Evolutionary conservation across 164 flowering plant species (phyloP).

Genomic region (Nymphaea colorata): DNA sequence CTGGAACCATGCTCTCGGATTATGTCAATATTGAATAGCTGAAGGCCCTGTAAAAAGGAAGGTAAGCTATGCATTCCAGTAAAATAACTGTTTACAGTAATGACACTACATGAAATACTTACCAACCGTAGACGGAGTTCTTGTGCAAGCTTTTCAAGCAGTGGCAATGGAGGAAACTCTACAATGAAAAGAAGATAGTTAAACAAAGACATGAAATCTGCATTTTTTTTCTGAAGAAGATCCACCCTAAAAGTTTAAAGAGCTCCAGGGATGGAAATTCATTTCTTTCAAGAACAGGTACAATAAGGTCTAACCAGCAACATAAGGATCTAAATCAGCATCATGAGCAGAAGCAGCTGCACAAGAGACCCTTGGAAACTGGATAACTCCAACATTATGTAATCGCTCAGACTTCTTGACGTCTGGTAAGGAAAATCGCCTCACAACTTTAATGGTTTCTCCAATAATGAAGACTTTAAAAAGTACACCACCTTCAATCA

Average conservation of each 20-base stretch:
- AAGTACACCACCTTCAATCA: constrained; percentile 69
- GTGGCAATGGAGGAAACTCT: constrained; percentile 93
- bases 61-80: neutral
- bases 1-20: constrained; percentile 69
- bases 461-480: constrained; percentile 93
- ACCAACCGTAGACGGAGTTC: constrained; percentile 86
- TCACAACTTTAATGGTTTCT: constrained; percentile 79
- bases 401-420: constrained; percentile 48
- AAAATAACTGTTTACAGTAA: neutral
- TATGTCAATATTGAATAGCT: constrained; percentile 79
- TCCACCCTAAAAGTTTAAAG: neutral
- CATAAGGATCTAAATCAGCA: constrained; percentile 79
- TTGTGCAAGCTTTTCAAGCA: constrained; percentile 76
- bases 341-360: constrained; percentile 97
- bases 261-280: neutral
- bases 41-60: constrained; percentile 50
- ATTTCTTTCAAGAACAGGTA: neutral
- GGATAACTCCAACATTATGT: constrained; percentile 56
- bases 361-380: constrained; percentile 88
- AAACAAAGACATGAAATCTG: neutral
- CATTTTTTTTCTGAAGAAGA: neutral
- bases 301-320: constrained; percentile 54
- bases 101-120: constrained; percentile 1
- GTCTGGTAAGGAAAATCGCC: constrained; percentile 91
- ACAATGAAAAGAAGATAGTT: constrained; percentile 10